Conservation (phyloP, 2,329 filamentous ascomycete species). For the Colletotrichum incanum region DNA sequence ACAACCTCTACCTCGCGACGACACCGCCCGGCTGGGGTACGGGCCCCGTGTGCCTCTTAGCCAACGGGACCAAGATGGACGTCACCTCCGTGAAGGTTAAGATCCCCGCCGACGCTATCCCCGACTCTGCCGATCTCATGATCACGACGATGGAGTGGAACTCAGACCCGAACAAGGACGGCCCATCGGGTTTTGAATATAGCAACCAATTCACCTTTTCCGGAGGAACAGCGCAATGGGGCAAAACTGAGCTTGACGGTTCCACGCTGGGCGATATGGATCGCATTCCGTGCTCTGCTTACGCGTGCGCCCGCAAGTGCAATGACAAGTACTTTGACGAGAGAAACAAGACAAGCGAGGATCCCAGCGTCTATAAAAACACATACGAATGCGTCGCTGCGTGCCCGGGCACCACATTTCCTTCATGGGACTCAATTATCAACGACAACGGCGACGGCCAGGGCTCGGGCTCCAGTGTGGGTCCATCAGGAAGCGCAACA, state of each 20-base stretch:
- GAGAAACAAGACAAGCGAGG: constrained; percentile 6
- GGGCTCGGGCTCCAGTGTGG: background rate
- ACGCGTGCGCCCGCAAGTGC: constrained; percentile 40
- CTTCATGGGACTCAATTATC: constrained; percentile 16
- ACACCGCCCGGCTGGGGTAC: constrained; percentile 49
- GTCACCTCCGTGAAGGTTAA: constrained; percentile 48
- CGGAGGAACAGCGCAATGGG: constrained; percentile 41
- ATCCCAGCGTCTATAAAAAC: background rate
- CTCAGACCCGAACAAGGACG: constrained; percentile 30
- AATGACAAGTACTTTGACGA: constrained; percentile 32
- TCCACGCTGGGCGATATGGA: constrained; percentile 16
- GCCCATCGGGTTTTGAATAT: constrained; percentile 38
- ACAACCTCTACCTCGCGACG: constrained; percentile 53
- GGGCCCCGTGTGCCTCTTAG: constrained; percentile 53
- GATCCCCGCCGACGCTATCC: constrained; percentile 52
- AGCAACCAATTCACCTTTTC: constrained; percentile 36
- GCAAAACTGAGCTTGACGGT: constrained; percentile 35
- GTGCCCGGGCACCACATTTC: constrained; percentile 20
- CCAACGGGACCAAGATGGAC: constrained; percentile 50
- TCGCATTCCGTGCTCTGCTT: constrained; percentile 35
- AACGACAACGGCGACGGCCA: background rate
- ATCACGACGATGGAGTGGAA: constrained; percentile 46
- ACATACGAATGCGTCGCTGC: constrained; percentile 27
- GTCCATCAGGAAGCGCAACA: background rate
- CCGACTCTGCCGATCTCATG: constrained; percentile 49